Base-by-base conservation (phyloP, 2,329 filamentous ascomycete species). In the Elsinoe perseae region DNA sequence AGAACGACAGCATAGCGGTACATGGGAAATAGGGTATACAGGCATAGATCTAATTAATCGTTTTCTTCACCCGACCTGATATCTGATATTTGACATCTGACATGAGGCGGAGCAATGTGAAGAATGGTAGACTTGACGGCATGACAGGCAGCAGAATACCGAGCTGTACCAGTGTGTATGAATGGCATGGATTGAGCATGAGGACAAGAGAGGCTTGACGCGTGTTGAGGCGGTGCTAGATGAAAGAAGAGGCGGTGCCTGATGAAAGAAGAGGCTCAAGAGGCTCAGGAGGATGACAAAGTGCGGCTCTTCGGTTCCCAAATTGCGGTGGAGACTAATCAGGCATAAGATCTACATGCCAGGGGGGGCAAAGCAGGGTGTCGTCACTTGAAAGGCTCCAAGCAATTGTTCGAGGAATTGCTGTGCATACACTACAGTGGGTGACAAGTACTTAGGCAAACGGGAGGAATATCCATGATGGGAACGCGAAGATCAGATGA, bases 371-470 rank as follows among this genome's bases (percentile, higher is more conserved):
- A n/a, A 28, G 30, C 16, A 23, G 48, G 48, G 20, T 52, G 20
- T 52, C 48, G 48, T 52, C 48, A 52, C 28, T 36, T 18, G 14
- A n/a, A n/a, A n/a, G n/a, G n/a, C n/a, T n/a, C n/a, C n/a, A n/a
- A n/a, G n/a, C n/a, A n/a, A n/a, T n/a, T n/a, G n/a, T n/a, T n/a
- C 40, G 12, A 44, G 23, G 20, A 21, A 44, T 21, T 21, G 9
- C 40, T 12, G 18, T 44, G 40, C 23, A 9, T 23, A 25, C 28
- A 10, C 18, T 44, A 25, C 23, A 9, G 9, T n/a, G n/a, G n/a
- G n/a, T n/a, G n/a, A n/a, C n/a, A n/a, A n/a, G n/a, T n/a, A n/a
- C n/a, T n/a, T n/a, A n/a, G n/a, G n/a, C n/a, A n/a, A n/a, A n/a
- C n/a, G n/a, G n/a, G n/a, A n/a, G n/a, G n/a, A n/a, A n/a, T n/a